Evolutionary conservation across 352 stramenopile genomes (phyloP), one percentile per base, ranked within the genome.

Genomic region (Pythium scleroteichum): DNA sequence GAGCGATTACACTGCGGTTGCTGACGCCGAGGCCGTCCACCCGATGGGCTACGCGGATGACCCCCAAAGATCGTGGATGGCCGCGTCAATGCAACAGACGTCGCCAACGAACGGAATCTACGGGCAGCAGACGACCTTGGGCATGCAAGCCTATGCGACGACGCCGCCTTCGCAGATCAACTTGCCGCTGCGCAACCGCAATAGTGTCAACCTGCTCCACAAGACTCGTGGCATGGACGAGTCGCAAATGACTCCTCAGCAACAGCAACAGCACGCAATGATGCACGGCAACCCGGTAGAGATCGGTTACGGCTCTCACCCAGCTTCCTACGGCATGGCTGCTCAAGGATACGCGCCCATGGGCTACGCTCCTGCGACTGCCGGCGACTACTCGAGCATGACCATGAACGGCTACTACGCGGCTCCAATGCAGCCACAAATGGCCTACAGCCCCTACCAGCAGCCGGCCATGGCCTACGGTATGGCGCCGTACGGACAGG

Each of bases 111-210:
- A n/a, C 5, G 35, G 19, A 19, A 26, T 57, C 19, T 64, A 64
- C 40, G 57, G 26, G 3, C 57, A 64, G 7, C 59, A 59, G 9
- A 7, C 49, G 26, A n/a, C 42, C 14, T 60, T 60, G 49, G 51
- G 48, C 22, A 53, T 57, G 47, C 29, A 45, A 14, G 12, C 26
- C 20, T 57, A 59, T 39, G 52, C 22, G 38, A 35, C 52, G 16
- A 45, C 39, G 62, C 59, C 19, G 33, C 70, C 38, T 10, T 54
- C 74, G 9, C 78, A 87, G 48, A 86, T 90, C 44, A 85, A 88
- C 46, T 41, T 88, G 26, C 76, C 80, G 44, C 66, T 90, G 39
- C 76, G 80, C 16, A 73, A 90, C 47, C 76, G 76, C 22, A 72
- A 71, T 26, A 82, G 71, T 45, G 73, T 86, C 52, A 72, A 62